A percentile compares a stretch with the other conserved stretches of the same genome.
Conservation (phyloP, 345 rosid species). For the Lepidium africanum region DNA sequence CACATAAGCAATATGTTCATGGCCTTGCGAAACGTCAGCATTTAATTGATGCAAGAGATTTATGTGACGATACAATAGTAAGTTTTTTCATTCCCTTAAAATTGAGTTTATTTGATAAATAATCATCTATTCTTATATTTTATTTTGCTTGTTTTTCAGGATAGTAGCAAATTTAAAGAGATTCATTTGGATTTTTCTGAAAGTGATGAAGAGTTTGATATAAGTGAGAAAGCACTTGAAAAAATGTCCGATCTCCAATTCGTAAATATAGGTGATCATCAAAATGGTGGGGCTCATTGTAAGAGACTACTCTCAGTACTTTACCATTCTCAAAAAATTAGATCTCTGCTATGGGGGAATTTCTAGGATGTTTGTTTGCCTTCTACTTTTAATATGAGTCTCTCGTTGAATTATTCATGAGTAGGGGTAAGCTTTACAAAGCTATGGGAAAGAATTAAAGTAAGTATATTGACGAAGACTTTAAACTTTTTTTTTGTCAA, state of each 20-base stretch:
- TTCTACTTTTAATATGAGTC: too few species aligned
- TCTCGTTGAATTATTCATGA: too few species aligned
- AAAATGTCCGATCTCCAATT: slow-evolving; percentile 17
- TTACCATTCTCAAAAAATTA: too few species aligned
- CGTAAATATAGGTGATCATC: background rate
- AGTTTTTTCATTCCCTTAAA: background rate
- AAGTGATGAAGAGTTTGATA: background rate
- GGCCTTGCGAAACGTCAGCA: background rate
- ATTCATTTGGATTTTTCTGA: background rate
- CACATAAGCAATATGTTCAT: background rate
- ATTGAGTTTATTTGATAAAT: background rate
- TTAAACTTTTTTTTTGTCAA: too few species aligned
- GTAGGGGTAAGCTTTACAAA: too few species aligned
- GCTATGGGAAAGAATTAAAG: too few species aligned
- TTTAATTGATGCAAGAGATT: background rate
- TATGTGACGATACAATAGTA: background rate
- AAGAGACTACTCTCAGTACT: background rate
- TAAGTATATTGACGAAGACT: too few species aligned
- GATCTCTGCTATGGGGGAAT: too few species aligned
- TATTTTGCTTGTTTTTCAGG: background rate
- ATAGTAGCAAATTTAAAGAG: background rate
- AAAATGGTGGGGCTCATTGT: background rate
- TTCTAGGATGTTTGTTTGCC: too few species aligned
- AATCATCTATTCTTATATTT: background rate
- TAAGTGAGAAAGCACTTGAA: background rate